Base-by-base conservation (phyloP, 768 basidiomycete species). In the Pisolithus tinctorius region DNA sequence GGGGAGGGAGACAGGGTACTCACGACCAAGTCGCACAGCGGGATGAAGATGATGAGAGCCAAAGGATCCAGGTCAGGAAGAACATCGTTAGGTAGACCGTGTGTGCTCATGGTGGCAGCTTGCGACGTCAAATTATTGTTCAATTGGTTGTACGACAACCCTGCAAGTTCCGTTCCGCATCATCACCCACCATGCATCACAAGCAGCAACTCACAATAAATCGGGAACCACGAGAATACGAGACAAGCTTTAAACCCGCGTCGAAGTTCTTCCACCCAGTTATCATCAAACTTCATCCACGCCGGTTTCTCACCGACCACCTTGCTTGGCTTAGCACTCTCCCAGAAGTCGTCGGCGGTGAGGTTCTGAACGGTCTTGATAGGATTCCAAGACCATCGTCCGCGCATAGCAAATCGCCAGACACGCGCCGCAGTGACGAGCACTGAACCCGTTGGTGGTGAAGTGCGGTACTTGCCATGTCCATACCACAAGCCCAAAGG, bases 41-140 rank as follows among this genome's bases (percentile, higher is more conserved):
- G 85, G 50, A 87, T 86, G 60, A 79, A 80, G 55, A 90, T 84
- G 59, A 91, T 79, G 52, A 91, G 74, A 4, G 84, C 80, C 48
- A 90, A 67, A 4, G 88, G 88, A n/a, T 90, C 84, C 47, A 89
- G 71, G 64, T 89, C 89, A 7, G 85, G 86, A 50, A 90, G 65
- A 38, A 90, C 74, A 57, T 90, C 88, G 57, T 90, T 90, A 5
- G 86, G 86, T 29, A 85, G 45, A 44, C 85, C 84, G 55, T 87
- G 71, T 1, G 82, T 81, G 7, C 63, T 63, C 88, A 90, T 88
- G 0, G 83, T 83, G 2, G 86, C 87, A 23, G 88, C 88, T 65
- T 88, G 86, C 4, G 88, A 88, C 1, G 79, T 81, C 65, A 90
- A 59, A 63, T 89, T 90, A 69, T 83, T 87, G 70, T 84, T 82